Percentiles rank a stretch among this genome's conserved stretches.
Evolutionary conservation across 2,329 filamentous ascomycete genomes (phyloP).

Genomic region (Clonostachys rhizophaga): DNA sequence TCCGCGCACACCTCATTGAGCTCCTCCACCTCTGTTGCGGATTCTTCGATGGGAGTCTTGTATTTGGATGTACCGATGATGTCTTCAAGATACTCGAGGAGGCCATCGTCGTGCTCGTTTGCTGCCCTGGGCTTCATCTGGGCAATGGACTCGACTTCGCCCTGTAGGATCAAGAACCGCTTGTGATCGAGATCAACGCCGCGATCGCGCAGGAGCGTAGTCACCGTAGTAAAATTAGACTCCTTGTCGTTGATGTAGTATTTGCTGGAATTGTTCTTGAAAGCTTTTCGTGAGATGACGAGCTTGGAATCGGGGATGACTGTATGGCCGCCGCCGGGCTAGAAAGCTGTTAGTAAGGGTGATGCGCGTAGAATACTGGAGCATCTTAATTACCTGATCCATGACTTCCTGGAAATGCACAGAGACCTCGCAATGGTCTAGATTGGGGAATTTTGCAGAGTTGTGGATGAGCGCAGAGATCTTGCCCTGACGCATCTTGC

Average conservation of each 20-base stretch:
- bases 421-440: slow-evolving; percentile 91
- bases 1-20: slow-evolving; percentile 94
- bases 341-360: slow-evolving; percentile 15
- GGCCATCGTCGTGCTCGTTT: slow-evolving; percentile 92
- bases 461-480: slow-evolving; percentile 98
- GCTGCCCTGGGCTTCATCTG: slow-evolving; percentile 98
- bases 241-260: slow-evolving; percentile 93
- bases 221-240: slow-evolving; percentile 90
- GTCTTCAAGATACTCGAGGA: slow-evolving; percentile 95
- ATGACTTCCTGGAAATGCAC: slow-evolving; percentile 96
- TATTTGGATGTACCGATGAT: slow-evolving; percentile 99
- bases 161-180: slow-evolving; percentile 93
- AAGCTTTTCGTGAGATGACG: slow-evolving; percentile 85
- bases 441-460: slow-evolving; percentile 77
- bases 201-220: slow-evolving; percentile 76
- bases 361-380: not conserved
- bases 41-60: slow-evolving; percentile 94
- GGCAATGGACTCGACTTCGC: slow-evolving; percentile 96
- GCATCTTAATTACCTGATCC: slow-evolving; percentile 57
- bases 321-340: slow-evolving; percentile 69
- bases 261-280: slow-evolving; percentile 97
- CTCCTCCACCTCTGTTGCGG: slow-evolving; percentile 81
- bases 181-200: slow-evolving; percentile 98
- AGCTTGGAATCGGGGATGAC: slow-evolving; percentile 80
- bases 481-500: slow-evolving; percentile 99